Conservation (phyloP, 75 land plant species). For the Selaginella tamariscina region DNA sequence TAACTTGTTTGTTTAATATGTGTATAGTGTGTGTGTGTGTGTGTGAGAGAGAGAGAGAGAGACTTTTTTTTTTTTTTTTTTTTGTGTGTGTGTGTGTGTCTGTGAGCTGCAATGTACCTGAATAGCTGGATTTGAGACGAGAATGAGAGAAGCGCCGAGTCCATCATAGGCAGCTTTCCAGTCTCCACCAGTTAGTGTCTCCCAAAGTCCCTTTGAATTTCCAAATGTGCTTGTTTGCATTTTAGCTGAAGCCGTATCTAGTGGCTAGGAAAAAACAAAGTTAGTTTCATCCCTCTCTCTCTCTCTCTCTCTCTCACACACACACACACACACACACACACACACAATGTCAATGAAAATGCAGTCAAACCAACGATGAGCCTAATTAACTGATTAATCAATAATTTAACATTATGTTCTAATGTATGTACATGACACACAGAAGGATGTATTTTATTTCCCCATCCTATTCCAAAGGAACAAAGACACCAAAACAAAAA, state of each 20-base stretch:
- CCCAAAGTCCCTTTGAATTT: constrained; percentile 64
- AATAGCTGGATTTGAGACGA: constrained; percentile 58
- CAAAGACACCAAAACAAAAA: not conserved
- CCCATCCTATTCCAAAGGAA: not conserved
- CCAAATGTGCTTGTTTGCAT: constrained; percentile 95
- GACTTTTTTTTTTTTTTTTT: too few species aligned
- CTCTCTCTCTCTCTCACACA: not conserved
- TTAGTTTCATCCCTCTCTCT: not conserved
- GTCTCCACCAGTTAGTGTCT: constrained; percentile 47
- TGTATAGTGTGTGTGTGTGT: too few species aligned
- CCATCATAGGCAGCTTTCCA: constrained; percentile 77
- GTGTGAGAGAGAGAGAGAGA: too few species aligned
- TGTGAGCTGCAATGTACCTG: constrained; percentile 22
- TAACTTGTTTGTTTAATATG: too few species aligned
- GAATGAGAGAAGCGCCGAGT: constrained; percentile 71
- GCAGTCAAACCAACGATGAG: too few species aligned
- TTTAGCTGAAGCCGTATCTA: constrained; percentile 79
- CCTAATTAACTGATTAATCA: not conserved
- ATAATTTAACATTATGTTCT: too few species aligned
- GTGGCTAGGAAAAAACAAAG: constrained; percentile 38
- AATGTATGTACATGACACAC: too few species aligned
- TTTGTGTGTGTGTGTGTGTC: too few species aligned
- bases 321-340: not conserved
- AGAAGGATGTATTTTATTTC: not conserved
- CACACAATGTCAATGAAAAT: too few species aligned